Evolutionary conservation across 139 green algal species (phyloP), one percentile per base, ranked within the genome.

Genomic region (Desmodesmus armatus): DNA sequence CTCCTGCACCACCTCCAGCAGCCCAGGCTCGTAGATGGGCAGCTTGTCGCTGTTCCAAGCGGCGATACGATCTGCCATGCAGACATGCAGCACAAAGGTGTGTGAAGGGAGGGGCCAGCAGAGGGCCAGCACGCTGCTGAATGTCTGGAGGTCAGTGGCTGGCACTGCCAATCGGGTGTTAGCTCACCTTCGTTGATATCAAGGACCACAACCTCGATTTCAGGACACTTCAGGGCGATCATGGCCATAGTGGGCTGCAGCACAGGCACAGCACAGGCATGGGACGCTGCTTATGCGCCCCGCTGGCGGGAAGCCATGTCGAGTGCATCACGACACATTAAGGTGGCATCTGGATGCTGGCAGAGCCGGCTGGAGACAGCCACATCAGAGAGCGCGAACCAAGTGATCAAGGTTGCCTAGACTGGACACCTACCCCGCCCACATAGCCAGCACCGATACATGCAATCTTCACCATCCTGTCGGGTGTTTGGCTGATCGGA

Each of bases 21-120:
- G 93, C 23, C 97, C 96, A 7, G 98, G 98, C 91, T 99, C 98
- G 81, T 99, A 99, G 87, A 99, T 99, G 31, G 98, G 98, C 73
- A 99, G 91, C 33, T 94, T 93, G 74, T 98, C 95, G 66, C 91
- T 96, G 92, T 99, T 99, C 97, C 97, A 99, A 4, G 97, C 97
- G 29, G 63, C 66, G 43, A 87, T 87, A 21, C 82, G 71, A 33
- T 82, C 82, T 86, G 80, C 43, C 49, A n/a, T 21, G 15, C 51
- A 62, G 51, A 13, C 51, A 39, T 31, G 71, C 40, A 60, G 71
- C 17, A 60, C 15, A 33, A 35, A 19, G 11, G 21, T 27, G 7
- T 49, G 17, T 33, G 17, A 76, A 11, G 21, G 44, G 67, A 13
- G n/a, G n/a, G 53, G 53, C 19, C 19, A 21, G 53, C 19, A 21